A percentile compares a stretch with the other conserved stretches of the same genome.
phyloP scores from a whole-genome alignment of 2,329 filamentous ascomycete species.

The Penicillium sp. region DNA sequence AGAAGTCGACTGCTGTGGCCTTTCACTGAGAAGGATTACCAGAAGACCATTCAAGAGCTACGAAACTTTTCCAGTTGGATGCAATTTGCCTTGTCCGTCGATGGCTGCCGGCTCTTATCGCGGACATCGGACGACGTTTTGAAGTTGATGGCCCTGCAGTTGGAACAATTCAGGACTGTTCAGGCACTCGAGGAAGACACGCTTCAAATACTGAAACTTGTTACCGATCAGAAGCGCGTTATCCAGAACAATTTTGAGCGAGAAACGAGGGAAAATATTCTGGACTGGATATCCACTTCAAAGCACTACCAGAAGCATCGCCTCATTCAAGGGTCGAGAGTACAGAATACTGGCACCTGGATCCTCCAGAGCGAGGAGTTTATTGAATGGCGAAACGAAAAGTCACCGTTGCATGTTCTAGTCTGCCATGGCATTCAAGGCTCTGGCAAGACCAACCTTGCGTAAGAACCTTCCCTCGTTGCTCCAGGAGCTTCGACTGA shows the following conservation, averaged over 20 bases:
- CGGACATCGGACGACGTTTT: neutral
- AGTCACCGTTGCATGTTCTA: neutral
- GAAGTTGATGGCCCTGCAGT: neutral
- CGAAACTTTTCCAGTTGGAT: neutral
- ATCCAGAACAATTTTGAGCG: neutral
- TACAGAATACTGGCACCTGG: constrained; percentile 2
- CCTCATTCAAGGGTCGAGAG: constrained; percentile 10
- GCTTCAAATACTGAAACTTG: neutral
- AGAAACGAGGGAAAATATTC: neutral
- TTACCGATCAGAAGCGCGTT: neutral
- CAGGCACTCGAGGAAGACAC: neutral
- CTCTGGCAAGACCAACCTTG: neutral
- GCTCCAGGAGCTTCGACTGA: neutral
- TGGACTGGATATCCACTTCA: constrained; percentile 10
- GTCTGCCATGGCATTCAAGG: constrained; percentile 3
- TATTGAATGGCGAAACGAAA: neutral
- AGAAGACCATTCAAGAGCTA: neutral
- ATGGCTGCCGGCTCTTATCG: neutral
- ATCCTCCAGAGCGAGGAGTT: neutral
- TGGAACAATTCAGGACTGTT: neutral
- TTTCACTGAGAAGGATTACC: constrained; percentile 3
- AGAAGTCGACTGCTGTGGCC: neutral
- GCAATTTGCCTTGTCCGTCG: constrained; percentile 2
- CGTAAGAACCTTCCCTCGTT: neutral
- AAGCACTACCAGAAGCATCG: constrained; percentile 13